These are phyloP conservation scores for Hevea brasiliensis DNA, from an alignment of 345 rosid species.

Conservation along the genomic window DNA sequence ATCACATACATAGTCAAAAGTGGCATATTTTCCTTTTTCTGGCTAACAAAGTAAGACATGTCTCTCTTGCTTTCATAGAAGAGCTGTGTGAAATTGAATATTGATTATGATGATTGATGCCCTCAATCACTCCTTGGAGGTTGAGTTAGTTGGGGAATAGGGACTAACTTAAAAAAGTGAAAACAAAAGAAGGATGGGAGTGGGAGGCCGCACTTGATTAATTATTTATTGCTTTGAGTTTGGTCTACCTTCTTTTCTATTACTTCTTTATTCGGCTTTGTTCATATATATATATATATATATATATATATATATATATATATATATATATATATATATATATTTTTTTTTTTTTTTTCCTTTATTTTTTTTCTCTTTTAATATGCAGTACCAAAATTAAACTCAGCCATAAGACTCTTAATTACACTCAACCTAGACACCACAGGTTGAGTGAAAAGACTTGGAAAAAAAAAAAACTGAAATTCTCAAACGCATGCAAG, in stretches of 20 bases:
- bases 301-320: too few relatives aligned
- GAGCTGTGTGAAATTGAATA: background rate
- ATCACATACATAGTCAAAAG: conserved; percentile 17
- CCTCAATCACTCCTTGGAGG: background rate
- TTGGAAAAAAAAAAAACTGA: too few relatives aligned
- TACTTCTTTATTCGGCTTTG: background rate
- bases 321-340: too few relatives aligned
- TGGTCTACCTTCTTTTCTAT: background rate
- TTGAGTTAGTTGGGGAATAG: conserved; percentile 33
- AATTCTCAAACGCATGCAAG: too few relatives aligned
- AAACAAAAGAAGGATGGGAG: background rate
- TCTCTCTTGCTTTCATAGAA: conserved; percentile 15
- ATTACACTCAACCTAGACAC: too few relatives aligned
- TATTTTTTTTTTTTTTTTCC: too few relatives aligned
- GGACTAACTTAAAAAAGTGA: background rate
- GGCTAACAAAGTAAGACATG: background rate
- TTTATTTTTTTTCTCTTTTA: too few relatives aligned
- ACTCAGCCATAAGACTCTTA: too few relatives aligned
- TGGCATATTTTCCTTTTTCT: background rate
- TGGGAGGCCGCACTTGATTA: background rate
- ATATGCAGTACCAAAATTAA: too few relatives aligned
- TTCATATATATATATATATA: too few relatives aligned
- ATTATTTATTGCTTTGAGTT: background rate
- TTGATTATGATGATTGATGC: too few relatives aligned
- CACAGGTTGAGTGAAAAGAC: too few relatives aligned